Base-by-base conservation (phyloP, 805 yeast genomes). In the Zygotorulaspora danielsina region DNA sequence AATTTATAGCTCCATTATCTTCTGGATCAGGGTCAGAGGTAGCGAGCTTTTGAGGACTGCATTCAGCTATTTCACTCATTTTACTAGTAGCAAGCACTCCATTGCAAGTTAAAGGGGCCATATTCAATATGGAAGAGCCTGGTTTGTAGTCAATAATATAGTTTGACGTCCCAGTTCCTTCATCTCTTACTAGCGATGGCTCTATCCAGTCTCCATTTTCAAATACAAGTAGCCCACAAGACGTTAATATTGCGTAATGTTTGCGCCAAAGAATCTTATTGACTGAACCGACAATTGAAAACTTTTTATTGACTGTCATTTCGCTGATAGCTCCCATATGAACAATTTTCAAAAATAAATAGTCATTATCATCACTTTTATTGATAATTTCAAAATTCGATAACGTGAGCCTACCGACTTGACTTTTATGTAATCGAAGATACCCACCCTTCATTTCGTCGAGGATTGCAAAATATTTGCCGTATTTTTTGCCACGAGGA, bases 161-260 rank as follows among this genome's bases (percentile, higher is more conserved):
- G 15, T 61, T 58, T 19, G 63, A 61, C 3, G 52, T 47, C 2
- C 46, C 41, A 3, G 50, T 45, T 2, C 28, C 34, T 7, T 45
- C 47, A 39, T 53, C 59, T 16, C 50, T 45, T 3, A 55, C 45
- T 10, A 58, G 34, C 28, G 39, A 44, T 6, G 67, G 63, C 13
- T 57, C 50, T 2, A 62, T 55, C 48, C 54, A 61, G 18, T 64
- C 61, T 19, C 21, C 37, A 29, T 44, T 45, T 32, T 61, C 64
- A 53, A 68, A 75, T 20, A 75, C 56, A 10, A 73, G 58, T 15
- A 75, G 46, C 1, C 80, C 80, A 43, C 71, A 65, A 0, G 73
- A 59, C 0, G 81, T 76, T 33, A 76, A 51, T n/a, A 75, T 54
- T 17, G 71, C 75, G 48, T 60, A 70, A 39, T 68, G 69, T 24